phyloP scores from a whole-genome alignment of 2,329 filamentous ascomycete genomes.

The Apiospora kogelbergensis region DNA sequence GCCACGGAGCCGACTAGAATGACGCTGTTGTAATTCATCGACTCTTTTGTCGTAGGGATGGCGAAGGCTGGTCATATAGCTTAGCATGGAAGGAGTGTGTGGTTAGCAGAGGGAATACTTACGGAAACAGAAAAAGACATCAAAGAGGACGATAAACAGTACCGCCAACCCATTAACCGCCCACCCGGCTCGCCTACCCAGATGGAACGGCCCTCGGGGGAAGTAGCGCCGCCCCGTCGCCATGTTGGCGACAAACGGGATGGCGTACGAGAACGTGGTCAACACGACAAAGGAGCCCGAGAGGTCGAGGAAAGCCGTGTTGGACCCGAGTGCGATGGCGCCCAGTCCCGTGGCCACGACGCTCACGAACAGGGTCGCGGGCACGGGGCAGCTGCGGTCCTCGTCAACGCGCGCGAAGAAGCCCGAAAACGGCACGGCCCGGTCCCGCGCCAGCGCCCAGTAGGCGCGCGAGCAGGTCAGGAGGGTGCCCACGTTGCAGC shows the following conservation, averaged over 20 bases:
- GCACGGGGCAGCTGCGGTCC: slow-evolving; percentile 57
- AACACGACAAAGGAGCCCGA: slow-evolving; percentile 59
- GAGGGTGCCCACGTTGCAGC: slow-evolving; percentile 50
- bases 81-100: not conserved
- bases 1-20: slow-evolving; percentile 50
- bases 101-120: slow-evolving; percentile 25
- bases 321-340: slow-evolving; percentile 55
- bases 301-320: slow-evolving; percentile 56
- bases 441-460: slow-evolving; percentile 59
- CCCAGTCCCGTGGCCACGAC: slow-evolving; percentile 52
- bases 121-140: slow-evolving; percentile 63
- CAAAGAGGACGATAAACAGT: slow-evolving; percentile 53
- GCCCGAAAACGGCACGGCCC: slow-evolving; percentile 53
- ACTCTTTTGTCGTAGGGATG: slow-evolving; percentile 38
- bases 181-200: slow-evolving; percentile 47
- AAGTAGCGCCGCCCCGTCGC: slow-evolving; percentile 51
- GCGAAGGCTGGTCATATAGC: slow-evolving; percentile 33
- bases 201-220: slow-evolving; percentile 51
- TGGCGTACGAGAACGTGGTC: slow-evolving; percentile 54
- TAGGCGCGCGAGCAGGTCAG: slow-evolving; percentile 47
- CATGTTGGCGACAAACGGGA: slow-evolving; percentile 50
- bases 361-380: slow-evolving; percentile 55
- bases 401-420: slow-evolving; percentile 55
- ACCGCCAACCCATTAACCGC: slow-evolving; percentile 49
- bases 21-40: slow-evolving; percentile 56